Base-by-base conservation (phyloP, 495 filamentous ascomycete species). In the Filosporella fistucella region DNA sequence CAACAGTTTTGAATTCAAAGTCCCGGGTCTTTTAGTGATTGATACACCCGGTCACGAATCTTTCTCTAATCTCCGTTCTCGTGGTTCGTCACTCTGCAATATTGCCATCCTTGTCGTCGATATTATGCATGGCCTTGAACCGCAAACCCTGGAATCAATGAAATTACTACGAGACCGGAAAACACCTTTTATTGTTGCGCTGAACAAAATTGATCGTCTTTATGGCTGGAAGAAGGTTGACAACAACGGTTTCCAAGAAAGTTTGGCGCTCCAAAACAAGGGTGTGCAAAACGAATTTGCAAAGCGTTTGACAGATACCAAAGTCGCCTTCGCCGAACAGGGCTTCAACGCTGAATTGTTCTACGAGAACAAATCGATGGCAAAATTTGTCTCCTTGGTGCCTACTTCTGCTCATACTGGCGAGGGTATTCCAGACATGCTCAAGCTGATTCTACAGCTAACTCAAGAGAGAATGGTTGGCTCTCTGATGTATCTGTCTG, bases 1-100 rank as follows among this genome's bases (percentile, higher is more conserved):
- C 54, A 83, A 84, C 55, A 76, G 72, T 32, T 97, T 99, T 69
- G 87, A 96, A 42, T 95, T 96, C 81, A 97, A 96, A 74, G 88
- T 97, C 17, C 94, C 94, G 18, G 94, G 94, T 78, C 81, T 99
- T 26, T 70, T 99, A 52, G 82, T 99, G 54, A 99, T 99, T 61
- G 94, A 99, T 72, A 99, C 94, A 6, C 94, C 94, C 58, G 94
- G 94, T 72, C 94, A 99, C 88, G 94, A 99, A 76, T 97, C 93
- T 56, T 99, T 99, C 80, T 94, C 91, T 45, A 99, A 99, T 70
- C 66, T 99, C 49, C 86, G 94, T 47, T 96, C 90, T 47, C 78
- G 94, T 69, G 94, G 94, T 66, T 96, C 91, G 30, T 96, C 90
- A 37, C 83, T 99, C 41, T 99, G 94, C 67, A 99, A 99, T 71